phyloP scores from a whole-genome alignment of 176 grass and related monocot species.

The Triticum urartu region DNA sequence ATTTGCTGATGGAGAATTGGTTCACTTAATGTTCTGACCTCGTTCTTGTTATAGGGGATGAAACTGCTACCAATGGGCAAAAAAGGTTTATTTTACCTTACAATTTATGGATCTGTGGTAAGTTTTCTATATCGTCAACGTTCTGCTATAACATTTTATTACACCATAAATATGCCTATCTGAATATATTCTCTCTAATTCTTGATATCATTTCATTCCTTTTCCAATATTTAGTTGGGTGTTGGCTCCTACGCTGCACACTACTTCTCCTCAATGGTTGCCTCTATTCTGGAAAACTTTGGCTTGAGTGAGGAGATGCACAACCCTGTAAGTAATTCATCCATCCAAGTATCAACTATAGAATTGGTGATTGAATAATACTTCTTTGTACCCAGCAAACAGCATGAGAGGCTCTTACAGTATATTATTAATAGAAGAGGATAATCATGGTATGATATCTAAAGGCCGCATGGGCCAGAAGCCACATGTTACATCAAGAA shows the following conservation, averaged over 20 bases:
- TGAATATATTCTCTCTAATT: not conserved
- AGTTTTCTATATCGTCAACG: constrained; percentile 11
- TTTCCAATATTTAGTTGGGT: constrained; percentile 59
- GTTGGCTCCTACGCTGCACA: constrained; percentile 77
- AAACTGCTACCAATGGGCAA: constrained; percentile 89
- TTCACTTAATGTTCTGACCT: constrained; percentile 22
- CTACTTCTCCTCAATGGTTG: constrained; percentile 81
- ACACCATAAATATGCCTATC: not conserved
- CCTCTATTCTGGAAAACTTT: constrained; percentile 75
- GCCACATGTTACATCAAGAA: not conserved
- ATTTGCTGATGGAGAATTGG: not conserved
- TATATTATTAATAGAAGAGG: not conserved
- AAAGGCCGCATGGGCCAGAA: not conserved
- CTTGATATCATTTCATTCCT: constrained; percentile 5
- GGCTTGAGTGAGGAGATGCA: constrained; percentile 91
- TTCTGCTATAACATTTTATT: constrained; percentile 21
- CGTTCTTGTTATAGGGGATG: constrained; percentile 64
- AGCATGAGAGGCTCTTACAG: not conserved
- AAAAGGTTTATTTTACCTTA: constrained; percentile 81
- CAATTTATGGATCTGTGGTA: constrained; percentile 97
- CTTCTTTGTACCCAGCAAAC: not conserved
- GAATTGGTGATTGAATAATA: not conserved
- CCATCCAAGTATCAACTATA: constrained; percentile 16
- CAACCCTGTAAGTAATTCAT: constrained; percentile 77
- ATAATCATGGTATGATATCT: not conserved